Evolutionary conservation across 352 stramenopile genomes (phyloP).

Genomic region (Globisporangium carolinianum): DNA sequence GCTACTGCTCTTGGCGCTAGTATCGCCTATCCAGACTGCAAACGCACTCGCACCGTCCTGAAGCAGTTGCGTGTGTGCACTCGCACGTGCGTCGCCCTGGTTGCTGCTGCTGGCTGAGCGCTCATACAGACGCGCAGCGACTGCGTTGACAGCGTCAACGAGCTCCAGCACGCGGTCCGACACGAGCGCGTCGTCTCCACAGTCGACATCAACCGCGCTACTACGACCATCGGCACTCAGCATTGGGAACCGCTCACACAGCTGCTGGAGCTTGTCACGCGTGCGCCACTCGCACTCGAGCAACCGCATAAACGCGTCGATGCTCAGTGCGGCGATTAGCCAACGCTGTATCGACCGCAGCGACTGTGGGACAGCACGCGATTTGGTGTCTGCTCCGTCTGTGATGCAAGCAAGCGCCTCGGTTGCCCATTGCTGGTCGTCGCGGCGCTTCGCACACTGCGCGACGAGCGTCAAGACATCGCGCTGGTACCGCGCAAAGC

Average conservation of each 20-base stretch:
- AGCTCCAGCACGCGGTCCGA: neutral
- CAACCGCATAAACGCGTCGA: slow-evolving; percentile 22
- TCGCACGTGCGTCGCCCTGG: neutral
- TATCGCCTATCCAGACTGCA: too few relatives aligned
- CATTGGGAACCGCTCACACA: slow-evolving; percentile 15
- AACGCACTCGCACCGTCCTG: neutral
- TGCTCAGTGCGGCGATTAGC: slow-evolving; percentile 19
- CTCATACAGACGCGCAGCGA: too few relatives aligned
- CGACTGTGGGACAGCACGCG: slow-evolving; percentile 7
- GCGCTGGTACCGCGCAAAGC: slow-evolving; percentile 24
- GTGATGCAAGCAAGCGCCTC: slow-evolving; percentile 6
- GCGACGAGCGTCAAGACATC: slow-evolving; percentile 23
- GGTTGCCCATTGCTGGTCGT: slow-evolving; percentile 27
- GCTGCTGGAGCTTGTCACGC: slow-evolving; percentile 21
- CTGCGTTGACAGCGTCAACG: too few relatives aligned
- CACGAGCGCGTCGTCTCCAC: too few relatives aligned
- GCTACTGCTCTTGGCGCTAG: too few relatives aligned
- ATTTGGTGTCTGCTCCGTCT: neutral
- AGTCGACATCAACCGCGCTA: too few relatives aligned
- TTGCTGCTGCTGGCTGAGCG: neutral
- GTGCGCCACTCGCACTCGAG: slow-evolving; percentile 19
- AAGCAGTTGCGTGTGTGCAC: neutral
- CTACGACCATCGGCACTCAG: neutral
- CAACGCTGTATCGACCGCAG: slow-evolving; percentile 20
- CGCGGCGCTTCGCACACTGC: slow-evolving; percentile 17